These are phyloP conservation scores for Kwoniella shandongensis DNA, from an alignment of 768 basidiomycete genomes.

Conservation along the genomic window DNA sequence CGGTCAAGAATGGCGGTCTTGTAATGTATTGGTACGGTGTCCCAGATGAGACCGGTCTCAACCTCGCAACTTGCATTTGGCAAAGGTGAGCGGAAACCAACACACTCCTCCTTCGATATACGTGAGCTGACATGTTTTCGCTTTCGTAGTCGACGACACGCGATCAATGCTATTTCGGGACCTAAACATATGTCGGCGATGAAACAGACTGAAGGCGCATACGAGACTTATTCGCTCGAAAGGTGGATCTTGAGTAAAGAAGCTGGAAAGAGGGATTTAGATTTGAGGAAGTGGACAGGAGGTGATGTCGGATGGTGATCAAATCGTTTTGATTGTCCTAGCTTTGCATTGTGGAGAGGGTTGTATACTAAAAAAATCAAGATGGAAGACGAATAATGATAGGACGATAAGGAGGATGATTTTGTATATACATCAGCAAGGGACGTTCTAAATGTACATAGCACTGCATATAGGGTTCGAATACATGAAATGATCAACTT, in stretches of 20 bases:
- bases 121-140: neutral
- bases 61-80: constrained; percentile 96
- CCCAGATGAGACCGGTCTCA: constrained; percentile 73
- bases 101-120: too few species aligned
- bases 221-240: constrained; percentile 75
- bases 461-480: too few species aligned
- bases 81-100: constrained; percentile 28
- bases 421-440: too few species aligned
- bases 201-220: constrained; percentile 65
- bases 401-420: too few species aligned
- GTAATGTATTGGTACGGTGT: constrained; percentile 94
- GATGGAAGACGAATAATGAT: too few species aligned
- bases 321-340: neutral
- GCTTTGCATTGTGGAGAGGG: neutral
- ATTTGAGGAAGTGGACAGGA: constrained; percentile 63
- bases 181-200: constrained; percentile 82
- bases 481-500: too few species aligned
- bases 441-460: too few species aligned
- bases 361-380: too few species aligned
- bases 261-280: constrained; percentile 62
- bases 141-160: constrained; percentile 67
- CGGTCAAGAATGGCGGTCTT: constrained; percentile 69
- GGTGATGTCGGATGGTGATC: constrained; percentile 70
- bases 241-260: constrained; percentile 70
- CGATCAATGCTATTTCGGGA: constrained; percentile 72